Evolutionary conservation across 139 green algal species (phyloP).

Genomic region (Chlorella sorokiniana): DNA sequence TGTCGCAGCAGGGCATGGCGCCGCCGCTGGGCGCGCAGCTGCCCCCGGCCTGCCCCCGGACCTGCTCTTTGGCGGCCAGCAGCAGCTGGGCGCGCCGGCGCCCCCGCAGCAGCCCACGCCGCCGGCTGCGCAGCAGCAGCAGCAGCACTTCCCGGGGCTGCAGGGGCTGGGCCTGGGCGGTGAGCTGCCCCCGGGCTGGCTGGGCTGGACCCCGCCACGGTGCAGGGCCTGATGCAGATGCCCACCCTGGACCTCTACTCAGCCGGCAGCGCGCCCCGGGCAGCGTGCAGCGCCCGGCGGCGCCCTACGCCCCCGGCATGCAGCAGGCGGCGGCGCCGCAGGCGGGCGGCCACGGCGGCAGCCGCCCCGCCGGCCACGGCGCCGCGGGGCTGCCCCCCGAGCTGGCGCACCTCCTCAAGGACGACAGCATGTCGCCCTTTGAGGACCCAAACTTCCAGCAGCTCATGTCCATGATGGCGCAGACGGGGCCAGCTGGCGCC

Average conservation of each 20-base stretch:
- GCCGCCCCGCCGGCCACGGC: neutral
- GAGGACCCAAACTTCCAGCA: conserved; percentile 48
- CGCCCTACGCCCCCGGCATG: neutral
- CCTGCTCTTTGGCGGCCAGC: conserved; percentile 8
- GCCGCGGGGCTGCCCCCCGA: neutral
- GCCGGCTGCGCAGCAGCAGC: neutral
- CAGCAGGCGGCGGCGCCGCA: neutral
- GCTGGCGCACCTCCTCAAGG: conserved; percentile 10
- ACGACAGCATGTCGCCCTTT: conserved; percentile 41
- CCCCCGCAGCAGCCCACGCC: neutral
- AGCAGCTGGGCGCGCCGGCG: neutral
- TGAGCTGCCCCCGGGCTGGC: conserved; percentile 8
- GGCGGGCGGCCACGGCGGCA: neutral
- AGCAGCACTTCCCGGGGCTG: conserved; percentile 16
- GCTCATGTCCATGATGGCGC: conserved; percentile 43
- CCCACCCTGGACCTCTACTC: conserved; percentile 8
- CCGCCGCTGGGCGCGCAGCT: neutral
- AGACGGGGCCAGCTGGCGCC: neutral
- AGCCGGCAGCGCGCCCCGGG: neutral
- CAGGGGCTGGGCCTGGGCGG: neutral
- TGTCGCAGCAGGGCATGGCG: neutral
- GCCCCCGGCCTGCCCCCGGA: neutral
- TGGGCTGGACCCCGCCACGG: conserved; percentile 9
- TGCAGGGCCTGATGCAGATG: conserved; percentile 33
- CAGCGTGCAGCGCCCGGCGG: neutral